Conservation (phyloP, 257 asterid genomes). For the Echites panduratus region DNA sequence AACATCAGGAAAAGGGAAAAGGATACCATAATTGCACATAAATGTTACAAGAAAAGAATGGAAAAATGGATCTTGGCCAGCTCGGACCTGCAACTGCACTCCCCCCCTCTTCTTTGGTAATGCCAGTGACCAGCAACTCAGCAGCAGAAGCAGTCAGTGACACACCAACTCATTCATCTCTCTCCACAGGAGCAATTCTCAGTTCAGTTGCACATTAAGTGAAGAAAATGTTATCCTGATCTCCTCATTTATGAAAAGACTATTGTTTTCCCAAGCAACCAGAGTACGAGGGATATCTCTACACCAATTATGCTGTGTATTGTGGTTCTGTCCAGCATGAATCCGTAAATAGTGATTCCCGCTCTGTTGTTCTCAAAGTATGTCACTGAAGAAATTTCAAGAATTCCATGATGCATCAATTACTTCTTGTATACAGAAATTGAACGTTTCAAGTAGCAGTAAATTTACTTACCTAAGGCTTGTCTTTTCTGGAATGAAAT, state of each 20-base stretch:
- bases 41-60: constrained; percentile 4
- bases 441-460: background rate
- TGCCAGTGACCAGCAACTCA: background rate
- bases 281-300: constrained; percentile 71
- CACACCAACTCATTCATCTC: background rate
- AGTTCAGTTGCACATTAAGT: background rate
- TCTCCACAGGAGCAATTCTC: constrained; percentile 6
- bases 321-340: constrained; percentile 76
- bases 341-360: constrained; percentile 84
- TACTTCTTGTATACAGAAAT: background rate
- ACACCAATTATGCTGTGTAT: constrained; percentile 81
- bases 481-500: constrained; percentile 90
- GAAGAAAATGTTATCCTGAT: no score
- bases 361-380: constrained; percentile 88
- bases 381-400: constrained; percentile 39
- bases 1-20: background rate
- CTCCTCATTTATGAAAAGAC: constrained; percentile 48
- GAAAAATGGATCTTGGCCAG: constrained; percentile 7
- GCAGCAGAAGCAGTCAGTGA: background rate
- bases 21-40: background rate
- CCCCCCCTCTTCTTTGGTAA: background rate
- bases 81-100: background rate
- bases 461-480: constrained; percentile 58
- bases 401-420: background rate
- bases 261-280: constrained; percentile 91